Percentiles rank a stretch among this genome's conserved stretches.
These are phyloP conservation scores for Venturia asperata DNA, from an alignment of 2,329 filamentous ascomycete species.

Conservation along the genomic window DNA sequence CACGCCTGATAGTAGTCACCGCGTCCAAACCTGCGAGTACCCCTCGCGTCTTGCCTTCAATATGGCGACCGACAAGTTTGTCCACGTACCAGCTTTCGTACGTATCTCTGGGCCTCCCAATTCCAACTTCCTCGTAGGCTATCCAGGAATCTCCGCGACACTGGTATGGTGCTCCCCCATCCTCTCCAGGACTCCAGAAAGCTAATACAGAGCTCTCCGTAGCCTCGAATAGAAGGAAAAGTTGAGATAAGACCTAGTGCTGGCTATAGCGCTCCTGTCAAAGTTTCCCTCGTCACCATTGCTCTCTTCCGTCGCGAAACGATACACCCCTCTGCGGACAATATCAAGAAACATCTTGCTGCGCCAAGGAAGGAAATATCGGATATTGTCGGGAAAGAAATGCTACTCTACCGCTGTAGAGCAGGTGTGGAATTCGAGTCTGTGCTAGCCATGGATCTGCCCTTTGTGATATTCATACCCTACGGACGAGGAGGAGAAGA, in stretches of 20 bases:
- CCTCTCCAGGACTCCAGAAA: not conserved
- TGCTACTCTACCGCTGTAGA: slow-evolving; percentile 80
- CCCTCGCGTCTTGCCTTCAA: not conserved
- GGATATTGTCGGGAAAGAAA: slow-evolving; percentile 92
- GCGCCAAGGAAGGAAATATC: slow-evolving; percentile 84
- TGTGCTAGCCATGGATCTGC: slow-evolving; percentile 91
- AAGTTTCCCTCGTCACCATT: slow-evolving; percentile 88
- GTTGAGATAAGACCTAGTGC: slow-evolving; percentile 87
- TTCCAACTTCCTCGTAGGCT: slow-evolving; percentile 92
- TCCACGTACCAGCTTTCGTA: slow-evolving; percentile 60
- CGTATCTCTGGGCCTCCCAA: slow-evolving; percentile 96
- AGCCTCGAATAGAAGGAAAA: slow-evolving; percentile 96
- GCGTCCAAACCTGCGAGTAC: not conserved
- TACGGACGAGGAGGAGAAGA: slow-evolving; percentile 89
- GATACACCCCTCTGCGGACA: slow-evolving; percentile 93
- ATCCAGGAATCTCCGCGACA: slow-evolving; percentile 95
- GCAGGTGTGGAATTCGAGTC: slow-evolving; percentile 78
- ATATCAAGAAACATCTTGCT: slow-evolving; percentile 81
- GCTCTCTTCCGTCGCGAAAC: slow-evolving; percentile 88
- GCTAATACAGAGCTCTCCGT: slow-evolving; percentile 20
- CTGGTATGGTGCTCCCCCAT: slow-evolving; percentile 55
- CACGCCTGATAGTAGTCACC: slow-evolving; percentile 2
- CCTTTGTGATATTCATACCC: slow-evolving; percentile 95
- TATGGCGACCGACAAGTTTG: slow-evolving; percentile 16
- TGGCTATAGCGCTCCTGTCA: slow-evolving; percentile 81